Evolutionary conservation across 768 basidiomycete genomes (phyloP).

Genomic region (Tylopilus sp.): DNA sequence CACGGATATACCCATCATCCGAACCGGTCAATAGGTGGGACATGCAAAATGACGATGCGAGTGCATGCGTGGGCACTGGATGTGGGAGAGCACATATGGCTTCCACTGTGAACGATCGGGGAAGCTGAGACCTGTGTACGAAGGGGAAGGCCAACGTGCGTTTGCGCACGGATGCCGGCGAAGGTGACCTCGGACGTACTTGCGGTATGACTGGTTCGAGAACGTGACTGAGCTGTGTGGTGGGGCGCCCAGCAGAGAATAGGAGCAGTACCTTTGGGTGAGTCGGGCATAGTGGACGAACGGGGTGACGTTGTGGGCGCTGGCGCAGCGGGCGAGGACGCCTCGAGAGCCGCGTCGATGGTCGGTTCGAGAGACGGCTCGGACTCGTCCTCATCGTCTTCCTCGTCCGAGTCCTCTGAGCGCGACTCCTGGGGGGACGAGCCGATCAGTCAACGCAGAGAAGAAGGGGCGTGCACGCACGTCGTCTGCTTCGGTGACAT

Average conservation of each 20-base stretch:
- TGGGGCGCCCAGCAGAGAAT: background rate
- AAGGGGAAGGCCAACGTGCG: slow-evolving; percentile 37
- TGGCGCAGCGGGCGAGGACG: slow-evolving; percentile 27
- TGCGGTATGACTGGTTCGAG: slow-evolving; percentile 18
- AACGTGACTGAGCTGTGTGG: slow-evolving; percentile 16
- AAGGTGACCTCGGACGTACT: slow-evolving; percentile 42
- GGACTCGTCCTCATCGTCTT: slow-evolving; percentile 50
- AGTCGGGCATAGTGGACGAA: slow-evolving; percentile 29
- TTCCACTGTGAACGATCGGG: slow-evolving; percentile 80
- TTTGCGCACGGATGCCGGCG: slow-evolving; percentile 54
- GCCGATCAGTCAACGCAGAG: slow-evolving; percentile 1
- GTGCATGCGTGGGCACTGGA: slow-evolving; percentile 82
- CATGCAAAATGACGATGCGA: slow-evolving; percentile 83
- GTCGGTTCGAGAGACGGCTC: slow-evolving; percentile 34
- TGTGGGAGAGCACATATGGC: slow-evolving; percentile 91
- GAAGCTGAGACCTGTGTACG: slow-evolving; percentile 29
- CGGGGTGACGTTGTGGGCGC: slow-evolving; percentile 23
- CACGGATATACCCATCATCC: slow-evolving; percentile 89
- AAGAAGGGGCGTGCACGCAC: slow-evolving; percentile 38
- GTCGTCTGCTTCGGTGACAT: slow-evolving; percentile 68
- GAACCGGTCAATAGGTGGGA: slow-evolving; percentile 87
- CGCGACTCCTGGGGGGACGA: slow-evolving; percentile 45
- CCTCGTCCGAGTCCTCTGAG: slow-evolving; percentile 59
- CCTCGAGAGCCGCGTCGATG: slow-evolving; percentile 30
- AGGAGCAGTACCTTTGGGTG: slow-evolving; percentile 31